Percentiles rank a stretch among this genome's conserved stretches.
These are phyloP conservation scores for Fusarium graminum DNA, from an alignment of 2,329 filamentous ascomycete species.

Conservation along the genomic window DNA sequence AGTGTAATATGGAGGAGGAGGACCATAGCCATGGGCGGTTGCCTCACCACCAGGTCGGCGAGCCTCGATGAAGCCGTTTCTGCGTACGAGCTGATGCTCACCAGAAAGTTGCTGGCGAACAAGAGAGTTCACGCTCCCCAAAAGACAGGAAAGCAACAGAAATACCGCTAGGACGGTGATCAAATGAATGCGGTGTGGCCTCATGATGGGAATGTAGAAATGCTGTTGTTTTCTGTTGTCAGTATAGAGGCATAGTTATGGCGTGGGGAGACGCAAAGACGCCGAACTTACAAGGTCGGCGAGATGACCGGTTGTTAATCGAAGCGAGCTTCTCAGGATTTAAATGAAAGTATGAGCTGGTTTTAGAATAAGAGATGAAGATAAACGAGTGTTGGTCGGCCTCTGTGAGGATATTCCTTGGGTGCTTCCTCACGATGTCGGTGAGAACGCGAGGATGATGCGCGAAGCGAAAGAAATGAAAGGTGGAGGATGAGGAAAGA, in stretches of 20 bases:
- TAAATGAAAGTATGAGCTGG: slow-evolving; percentile 19
- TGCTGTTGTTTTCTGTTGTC: slow-evolving; percentile 12
- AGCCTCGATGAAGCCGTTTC: slow-evolving; percentile 25
- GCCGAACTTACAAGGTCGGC: slow-evolving; percentile 6
- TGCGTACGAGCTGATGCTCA: slow-evolving; percentile 9
- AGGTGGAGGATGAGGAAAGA: slow-evolving; percentile 9
- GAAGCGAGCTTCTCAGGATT: slow-evolving; percentile 3
- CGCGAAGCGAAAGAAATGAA: slow-evolving; percentile 10
- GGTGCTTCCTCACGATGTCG: slow-evolving; percentile 19
- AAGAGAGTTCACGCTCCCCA: slow-evolving; percentile 22
- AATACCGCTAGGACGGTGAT: slow-evolving; percentile 51
- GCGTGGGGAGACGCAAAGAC: neutral
- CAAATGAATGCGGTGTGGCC: slow-evolving; percentile 49
- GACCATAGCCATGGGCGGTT: slow-evolving; percentile 38
- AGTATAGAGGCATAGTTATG: slow-evolving; percentile 5
- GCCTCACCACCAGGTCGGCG: slow-evolving; percentile 16
- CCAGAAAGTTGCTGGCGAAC: slow-evolving; percentile 4
- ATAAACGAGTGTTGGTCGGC: slow-evolving; percentile 29
- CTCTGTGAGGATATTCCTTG: slow-evolving; percentile 6
- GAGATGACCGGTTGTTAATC: slow-evolving; percentile 1
- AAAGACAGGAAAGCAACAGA: slow-evolving; percentile 46
- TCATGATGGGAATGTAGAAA: slow-evolving; percentile 54
- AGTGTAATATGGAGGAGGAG: slow-evolving; percentile 46
- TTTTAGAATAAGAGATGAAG: slow-evolving; percentile 14
- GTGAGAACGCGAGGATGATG: slow-evolving; percentile 13